Evolutionary conservation across 139 green algal genomes (phyloP).

Genomic region (Microglena sp.): DNA sequence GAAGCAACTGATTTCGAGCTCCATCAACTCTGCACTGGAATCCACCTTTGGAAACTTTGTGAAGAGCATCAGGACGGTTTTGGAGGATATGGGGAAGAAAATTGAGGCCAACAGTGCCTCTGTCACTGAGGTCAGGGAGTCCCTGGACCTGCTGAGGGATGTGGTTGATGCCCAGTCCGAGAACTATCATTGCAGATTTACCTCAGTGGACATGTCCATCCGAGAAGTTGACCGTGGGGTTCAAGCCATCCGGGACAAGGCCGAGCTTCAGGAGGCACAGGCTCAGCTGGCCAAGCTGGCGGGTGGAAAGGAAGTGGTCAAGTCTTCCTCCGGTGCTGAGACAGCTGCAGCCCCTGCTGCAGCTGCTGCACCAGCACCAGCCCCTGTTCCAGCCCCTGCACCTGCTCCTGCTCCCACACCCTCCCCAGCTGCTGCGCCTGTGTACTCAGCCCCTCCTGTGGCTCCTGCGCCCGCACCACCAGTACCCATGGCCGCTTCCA

Average conservation of each 20-base stretch:
- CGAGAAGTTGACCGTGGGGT: constrained; percentile 49
- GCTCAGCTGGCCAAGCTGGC: constrained; percentile 30
- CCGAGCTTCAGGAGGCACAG: constrained; percentile 50
- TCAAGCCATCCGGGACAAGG: constrained; percentile 43
- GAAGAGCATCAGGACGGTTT: constrained; percentile 38
- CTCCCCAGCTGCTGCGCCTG: constrained; percentile 3
- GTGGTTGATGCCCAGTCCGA: constrained; percentile 14
- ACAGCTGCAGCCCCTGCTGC: neutral
- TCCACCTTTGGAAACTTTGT: constrained; percentile 45
- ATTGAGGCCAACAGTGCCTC: constrained; percentile 18
- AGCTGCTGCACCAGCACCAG: constrained; percentile 11
- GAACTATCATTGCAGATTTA: constrained; percentile 29
- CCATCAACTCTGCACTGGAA: constrained; percentile 29
- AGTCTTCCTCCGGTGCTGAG: neutral
- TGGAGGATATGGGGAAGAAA: constrained; percentile 37
- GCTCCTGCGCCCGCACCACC: constrained; percentile 10
- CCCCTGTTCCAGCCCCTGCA: neutral
- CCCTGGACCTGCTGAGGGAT: constrained; percentile 23
- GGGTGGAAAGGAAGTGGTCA: neutral
- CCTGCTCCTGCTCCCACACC: constrained; percentile 9
- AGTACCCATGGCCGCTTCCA: neutral
- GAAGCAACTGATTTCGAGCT: constrained; percentile 12
- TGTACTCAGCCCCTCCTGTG: neutral
- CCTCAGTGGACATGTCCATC: constrained; percentile 35
- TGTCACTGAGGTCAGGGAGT: constrained; percentile 13